Percentiles rank a stretch among this genome's conserved stretches.
These are phyloP conservation scores for Ophiosphaerella korrae DNA, from an alignment of 2,329 filamentous ascomycete genomes.

Conservation along the genomic window DNA sequence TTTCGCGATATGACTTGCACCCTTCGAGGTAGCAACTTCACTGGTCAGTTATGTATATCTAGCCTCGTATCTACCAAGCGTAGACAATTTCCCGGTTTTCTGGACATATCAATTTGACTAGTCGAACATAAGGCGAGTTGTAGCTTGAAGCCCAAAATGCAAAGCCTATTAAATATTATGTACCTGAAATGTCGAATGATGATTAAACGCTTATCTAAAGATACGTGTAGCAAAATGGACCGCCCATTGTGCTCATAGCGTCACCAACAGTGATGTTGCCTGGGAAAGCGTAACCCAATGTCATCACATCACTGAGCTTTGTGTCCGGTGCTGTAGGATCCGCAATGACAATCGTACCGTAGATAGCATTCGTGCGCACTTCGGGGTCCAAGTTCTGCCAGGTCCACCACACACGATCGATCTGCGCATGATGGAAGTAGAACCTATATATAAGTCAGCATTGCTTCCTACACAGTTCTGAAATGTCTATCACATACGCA, in stretches of 20 bases:
- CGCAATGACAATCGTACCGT: slow-evolving; percentile 51
- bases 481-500: slow-evolving; percentile 13
- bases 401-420: slow-evolving; percentile 56
- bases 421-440: slow-evolving; percentile 54
- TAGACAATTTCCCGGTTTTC: too few relatives aligned
- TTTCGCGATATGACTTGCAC: not conserved
- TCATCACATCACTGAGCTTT: slow-evolving; percentile 52
- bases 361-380: slow-evolving; percentile 46
- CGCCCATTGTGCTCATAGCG: slow-evolving; percentile 51
- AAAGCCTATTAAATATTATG: not conserved
- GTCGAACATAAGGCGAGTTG: not conserved
- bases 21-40: too few relatives aligned
- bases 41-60: not conserved
- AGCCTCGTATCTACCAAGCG: not conserved
- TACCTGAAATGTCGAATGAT: slow-evolving; percentile 4
- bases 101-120: too few relatives aligned
- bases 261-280: slow-evolving; percentile 44
- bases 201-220: slow-evolving; percentile 16
- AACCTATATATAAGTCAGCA: slow-evolving; percentile 23
- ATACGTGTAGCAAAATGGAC: slow-evolving; percentile 56
- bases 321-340: slow-evolving; percentile 51
- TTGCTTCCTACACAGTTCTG: too few relatives aligned
- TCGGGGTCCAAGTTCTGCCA: slow-evolving; percentile 54
- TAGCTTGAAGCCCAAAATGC: not conserved
- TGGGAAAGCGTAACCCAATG: slow-evolving; percentile 46